Evolutionary conservation across 1,139 yeast species (phyloP), one percentile per base, ranked within the genome.

Genomic region (Yamadazyma jaroonii): DNA sequence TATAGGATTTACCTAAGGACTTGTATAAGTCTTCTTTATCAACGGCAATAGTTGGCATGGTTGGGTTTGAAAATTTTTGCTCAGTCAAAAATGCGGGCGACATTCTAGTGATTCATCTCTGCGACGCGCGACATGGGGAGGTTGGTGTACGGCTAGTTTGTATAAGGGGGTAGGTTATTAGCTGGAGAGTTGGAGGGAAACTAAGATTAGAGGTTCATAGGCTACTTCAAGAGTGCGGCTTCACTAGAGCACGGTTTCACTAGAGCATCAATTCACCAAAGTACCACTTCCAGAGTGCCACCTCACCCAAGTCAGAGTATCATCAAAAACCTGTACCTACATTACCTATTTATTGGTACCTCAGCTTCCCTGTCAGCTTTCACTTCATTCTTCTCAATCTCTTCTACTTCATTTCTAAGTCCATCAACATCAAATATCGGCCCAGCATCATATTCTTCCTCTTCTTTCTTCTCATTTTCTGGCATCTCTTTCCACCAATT

Each of bases 21-120:
- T 81, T 78, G 71, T 79, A 92, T 47, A 92, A 79, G 61, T 90
- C 97, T 57, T 82, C 87, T 64, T 94, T 90, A 62, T 92, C 97
- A 44, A 92, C 97, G 28, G 96, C 77, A 56, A 92, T 77, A 61
- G 98, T 94, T 64, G 99, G 99, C 99, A 92, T 92, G 35, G 8
- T 44, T 26, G 13, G 15, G 10, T n/a, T 25, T 25, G 10, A 13
- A 27, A 27, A 32, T 38, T 38, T 34, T 37, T 34, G 27, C 36
- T 13, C 25, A 20, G 34, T 35, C 33, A 28, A 8, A 28, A 20
- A 23, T 25, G 7, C 12, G 29, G 29, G 25, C n/a, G n/a, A n/a
- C n/a, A n/a, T n/a, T n/a, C n/a, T n/a, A n/a, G n/a, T n/a, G 7
- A 22, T 22, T 22, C 9, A 22, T 22, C 10, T 22, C 25, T 24